These are phyloP conservation scores for Citrus medica DNA, from an alignment of 345 rosid genomes.

Conservation along the genomic window DNA sequence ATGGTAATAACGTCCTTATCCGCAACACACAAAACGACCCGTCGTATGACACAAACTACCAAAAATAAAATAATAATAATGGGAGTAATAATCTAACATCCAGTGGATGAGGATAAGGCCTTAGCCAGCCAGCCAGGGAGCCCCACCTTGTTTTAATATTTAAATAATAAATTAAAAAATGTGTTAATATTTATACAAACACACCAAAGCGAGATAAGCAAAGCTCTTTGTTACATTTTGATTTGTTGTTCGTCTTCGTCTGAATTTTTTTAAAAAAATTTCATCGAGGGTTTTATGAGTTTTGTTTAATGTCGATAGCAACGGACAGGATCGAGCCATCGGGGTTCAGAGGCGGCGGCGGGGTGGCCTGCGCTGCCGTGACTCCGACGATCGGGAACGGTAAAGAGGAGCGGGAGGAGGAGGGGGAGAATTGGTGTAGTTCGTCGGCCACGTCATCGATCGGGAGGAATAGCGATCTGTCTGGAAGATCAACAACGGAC, in stretches of 20 bases:
- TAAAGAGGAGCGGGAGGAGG: slow-evolving; percentile 11
- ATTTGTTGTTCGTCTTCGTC: not conserved
- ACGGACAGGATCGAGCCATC: slow-evolving; percentile 30
- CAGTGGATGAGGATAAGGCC: slow-evolving; percentile 30
- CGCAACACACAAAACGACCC: not conserved
- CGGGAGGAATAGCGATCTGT: slow-evolving; percentile 54
- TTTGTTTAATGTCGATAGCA: slow-evolving; percentile 24
- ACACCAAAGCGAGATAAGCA: not conserved
- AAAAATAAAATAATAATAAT: not conserved
- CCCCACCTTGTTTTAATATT: not conserved
- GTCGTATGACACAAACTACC: not conserved
- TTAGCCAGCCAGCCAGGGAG: not conserved
- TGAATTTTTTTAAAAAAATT: no score
- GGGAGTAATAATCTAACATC: not conserved
- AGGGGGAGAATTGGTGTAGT: slow-evolving; percentile 17
- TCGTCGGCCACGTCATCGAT: slow-evolving; percentile 55
- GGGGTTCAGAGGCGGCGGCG: slow-evolving; percentile 1
- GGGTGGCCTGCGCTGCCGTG: not conserved
- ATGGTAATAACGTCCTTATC: not conserved
- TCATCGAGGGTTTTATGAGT: not conserved
- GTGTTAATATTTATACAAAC: not conserved
- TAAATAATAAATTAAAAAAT: not conserved
- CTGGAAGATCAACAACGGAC: slow-evolving; percentile 33
- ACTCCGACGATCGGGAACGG: not conserved
- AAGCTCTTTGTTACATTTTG: not conserved